Base-by-base conservation (phyloP, 768 basidiomycete species). In the Leccinellum albellum region DNA sequence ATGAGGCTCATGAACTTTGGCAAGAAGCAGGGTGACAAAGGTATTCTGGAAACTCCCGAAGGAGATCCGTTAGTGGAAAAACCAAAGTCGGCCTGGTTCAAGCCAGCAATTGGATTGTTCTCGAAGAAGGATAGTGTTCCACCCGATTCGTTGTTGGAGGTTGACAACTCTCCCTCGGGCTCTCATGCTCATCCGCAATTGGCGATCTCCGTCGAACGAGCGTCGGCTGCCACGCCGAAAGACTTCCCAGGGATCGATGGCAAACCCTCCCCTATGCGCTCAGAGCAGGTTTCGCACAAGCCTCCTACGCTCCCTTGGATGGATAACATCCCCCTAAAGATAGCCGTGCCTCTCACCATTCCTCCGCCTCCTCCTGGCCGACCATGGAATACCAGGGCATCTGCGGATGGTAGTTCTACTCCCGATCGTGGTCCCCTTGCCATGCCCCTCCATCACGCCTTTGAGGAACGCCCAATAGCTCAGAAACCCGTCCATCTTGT, bases 1-100 rank as follows among this genome's bases (percentile, higher is more conserved):
- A 75, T 71, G 64, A 82, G 74, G 67, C 64, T 82, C 23, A 73
- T 76, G 68, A 74, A 78, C 23, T 61, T 82, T 53, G 77, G 80
- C 12, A 74, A 75, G 64, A 72, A 73, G 21, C 71, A 73, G 21
- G 53, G 60, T 42, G 70, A 68, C 1, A 71, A 68, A 33, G 74
- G 77, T 53, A 66, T 55, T n/a, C 29, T 29, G 23, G 63, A 54
- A 6, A 58, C 61, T 6, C 40, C 55, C 14, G 52, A 47, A 32
- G 53, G 56, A 23, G 51, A 50, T 23, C 53, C 51, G 45, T 73
- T 74, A 15, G 74, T 73, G 40, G 56, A 63, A 35, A 62, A 66
- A 33, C 50, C 69, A 40, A 66, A 53, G 51, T 54, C 61, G 6
- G 26, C 37, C 32, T 80, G 78, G 79, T 72, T 76, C 58, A 70